Conservation (phyloP, 148 eudicot species). For the Agrostemma githago region DNA sequence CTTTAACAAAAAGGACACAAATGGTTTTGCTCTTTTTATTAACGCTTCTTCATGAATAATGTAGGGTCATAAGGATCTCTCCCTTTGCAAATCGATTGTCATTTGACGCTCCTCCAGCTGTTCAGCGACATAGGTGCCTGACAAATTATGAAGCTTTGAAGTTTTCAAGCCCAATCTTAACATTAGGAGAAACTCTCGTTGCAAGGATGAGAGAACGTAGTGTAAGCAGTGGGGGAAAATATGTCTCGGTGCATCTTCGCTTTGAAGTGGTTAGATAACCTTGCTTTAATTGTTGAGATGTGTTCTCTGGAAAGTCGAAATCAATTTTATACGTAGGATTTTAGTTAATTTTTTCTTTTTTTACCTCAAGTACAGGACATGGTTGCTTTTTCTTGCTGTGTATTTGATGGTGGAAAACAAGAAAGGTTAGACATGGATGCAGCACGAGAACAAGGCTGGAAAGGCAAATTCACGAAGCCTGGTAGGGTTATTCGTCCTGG, state of each 20-base stretch:
- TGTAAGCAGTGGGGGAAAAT: constrained; percentile 74
- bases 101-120: constrained; percentile 87
- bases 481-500: constrained; percentile 91
- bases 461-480: constrained; percentile 89
- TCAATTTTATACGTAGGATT: background rate
- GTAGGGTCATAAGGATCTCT: constrained; percentile 90
- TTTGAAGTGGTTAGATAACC: constrained; percentile 83
- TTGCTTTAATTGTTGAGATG: background rate
- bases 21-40: background rate
- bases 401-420: constrained; percentile 79
- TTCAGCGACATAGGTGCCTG: constrained; percentile 87
- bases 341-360: constrained; percentile 6
- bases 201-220: constrained; percentile 88
- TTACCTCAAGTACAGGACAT: constrained; percentile 55
- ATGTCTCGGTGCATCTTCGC: constrained; percentile 96
- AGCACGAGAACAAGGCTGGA: constrained; percentile 98
- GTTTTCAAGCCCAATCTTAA: constrained; percentile 65
- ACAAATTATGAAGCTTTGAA: constrained; percentile 91
- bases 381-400: constrained; percentile 98
- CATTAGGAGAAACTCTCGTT: constrained; percentile 69
- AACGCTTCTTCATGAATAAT: background rate
- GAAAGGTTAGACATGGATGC: constrained; percentile 85
- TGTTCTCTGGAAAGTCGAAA: background rate
- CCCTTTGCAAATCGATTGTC: constrained; percentile 98
- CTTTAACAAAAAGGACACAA: background rate